These are phyloP conservation scores for Aspergillus leporis DNA, from an alignment of 495 filamentous ascomycete genomes.

Conservation along the genomic window DNA sequence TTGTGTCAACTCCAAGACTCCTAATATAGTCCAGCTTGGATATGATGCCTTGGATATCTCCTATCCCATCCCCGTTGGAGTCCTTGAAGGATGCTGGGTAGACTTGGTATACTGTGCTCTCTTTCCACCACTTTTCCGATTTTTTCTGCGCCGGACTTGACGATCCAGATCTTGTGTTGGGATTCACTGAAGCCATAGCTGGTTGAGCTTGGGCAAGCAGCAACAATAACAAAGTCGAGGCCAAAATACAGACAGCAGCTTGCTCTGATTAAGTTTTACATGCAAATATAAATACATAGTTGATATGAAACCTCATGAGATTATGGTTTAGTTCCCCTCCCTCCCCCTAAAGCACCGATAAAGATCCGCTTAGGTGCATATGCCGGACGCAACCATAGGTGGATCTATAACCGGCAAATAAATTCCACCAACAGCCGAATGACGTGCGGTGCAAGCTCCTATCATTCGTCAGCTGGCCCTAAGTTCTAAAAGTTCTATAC, in stretches of 20 bases:
- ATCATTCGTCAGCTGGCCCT: background rate
- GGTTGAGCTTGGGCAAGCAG: background rate
- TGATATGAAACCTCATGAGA: background rate
- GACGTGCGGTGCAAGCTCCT: background rate
- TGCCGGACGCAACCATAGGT: background rate
- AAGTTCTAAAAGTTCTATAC: background rate
- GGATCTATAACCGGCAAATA: background rate
- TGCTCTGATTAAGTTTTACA: background rate
- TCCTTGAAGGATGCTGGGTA: conserved; percentile 54
- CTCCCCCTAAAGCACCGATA: background rate
- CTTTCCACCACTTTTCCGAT: conserved; percentile 26
- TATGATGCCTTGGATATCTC: conserved; percentile 65
- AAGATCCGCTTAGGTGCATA: background rate
- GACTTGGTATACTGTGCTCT: conserved; percentile 31
- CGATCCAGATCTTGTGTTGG: background rate
- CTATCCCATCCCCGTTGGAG: conserved; percentile 61
- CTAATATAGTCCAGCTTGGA: conserved; percentile 61
- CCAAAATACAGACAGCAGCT: background rate
- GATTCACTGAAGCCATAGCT: background rate
- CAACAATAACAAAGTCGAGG: background rate
- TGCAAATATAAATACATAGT: background rate
- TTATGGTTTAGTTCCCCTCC: background rate
- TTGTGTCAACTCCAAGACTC: conserved; percentile 56
- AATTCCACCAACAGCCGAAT: conserved; percentile 1
- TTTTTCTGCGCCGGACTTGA: background rate